phyloP scores from a whole-genome alignment of 2,329 filamentous ascomycete genomes.

The Westerdykella ornata region DNA sequence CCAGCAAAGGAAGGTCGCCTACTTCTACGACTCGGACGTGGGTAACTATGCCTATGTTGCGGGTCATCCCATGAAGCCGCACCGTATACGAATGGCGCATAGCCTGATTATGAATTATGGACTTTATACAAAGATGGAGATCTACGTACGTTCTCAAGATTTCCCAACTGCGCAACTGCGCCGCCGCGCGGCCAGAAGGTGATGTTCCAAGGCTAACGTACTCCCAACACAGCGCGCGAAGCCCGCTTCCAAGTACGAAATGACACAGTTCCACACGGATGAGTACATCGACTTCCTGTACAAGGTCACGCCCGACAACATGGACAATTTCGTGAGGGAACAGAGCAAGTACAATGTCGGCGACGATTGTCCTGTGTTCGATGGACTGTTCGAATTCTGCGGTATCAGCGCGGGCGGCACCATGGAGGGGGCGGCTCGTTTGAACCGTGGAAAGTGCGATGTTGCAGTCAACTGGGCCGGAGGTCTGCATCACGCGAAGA shows the following conservation, averaged over 20 bases:
- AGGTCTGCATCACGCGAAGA: conserved; percentile 45
- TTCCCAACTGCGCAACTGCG: neutral
- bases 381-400: conserved; percentile 64
- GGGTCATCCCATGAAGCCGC: conserved; percentile 62
- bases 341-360: conserved; percentile 72
- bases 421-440: conserved; percentile 63
- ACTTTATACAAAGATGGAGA: conserved; percentile 67
- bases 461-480: conserved; percentile 53
- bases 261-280: conserved; percentile 68
- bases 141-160: conserved; percentile 53
- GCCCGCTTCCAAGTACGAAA: conserved; percentile 59
- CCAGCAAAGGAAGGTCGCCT: conserved; percentile 71
- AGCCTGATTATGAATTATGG: conserved; percentile 66
- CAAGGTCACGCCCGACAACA: conserved; percentile 96
- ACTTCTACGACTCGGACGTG: conserved; percentile 98
- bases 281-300: conserved; percentile 66
- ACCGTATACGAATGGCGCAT: conserved; percentile 59
- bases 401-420: conserved; percentile 63
- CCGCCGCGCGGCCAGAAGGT: neutral
- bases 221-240: conserved; percentile 37
- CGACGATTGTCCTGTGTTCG: conserved; percentile 58
- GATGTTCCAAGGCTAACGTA: conserved; percentile 8
- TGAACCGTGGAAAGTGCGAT: conserved; percentile 63
- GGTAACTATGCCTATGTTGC: conserved; percentile 94
- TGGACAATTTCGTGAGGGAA: conserved; percentile 87